Base-by-base conservation (phyloP, 345 rosid genomes). In the Pugionium cornutum region DNA sequence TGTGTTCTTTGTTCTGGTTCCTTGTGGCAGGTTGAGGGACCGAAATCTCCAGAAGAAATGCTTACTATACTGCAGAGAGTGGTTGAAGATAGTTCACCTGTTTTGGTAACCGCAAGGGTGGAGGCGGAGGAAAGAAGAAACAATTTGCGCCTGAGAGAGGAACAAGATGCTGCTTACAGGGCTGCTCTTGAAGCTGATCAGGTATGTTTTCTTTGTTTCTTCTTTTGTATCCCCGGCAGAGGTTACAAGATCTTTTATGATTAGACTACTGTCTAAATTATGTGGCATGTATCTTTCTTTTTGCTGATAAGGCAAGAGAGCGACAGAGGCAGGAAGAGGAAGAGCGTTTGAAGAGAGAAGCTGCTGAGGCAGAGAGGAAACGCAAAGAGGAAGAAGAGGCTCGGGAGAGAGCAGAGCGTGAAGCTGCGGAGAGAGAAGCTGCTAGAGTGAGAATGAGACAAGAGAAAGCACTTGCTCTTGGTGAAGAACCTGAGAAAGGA, bases 171-270 rank as follows among this genome's bases (percentile, higher is more conserved):
- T 58, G 99, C 98, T 56, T 95, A 84, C 76, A 84, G 86, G 75
- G 99, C 88, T 32, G 99, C 99, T 29, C 98, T 95, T 66, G 98
- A 91, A 87, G 99, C 96, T 29, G 99, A 95, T 81, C 99, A 87
- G 72, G 99, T 91, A 84, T 55, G 77, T 48, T 31, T 39, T 43
- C 25, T 53, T 9, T 46, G 40, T 9, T 40, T 40, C 44, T 40
- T 40, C n/a, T 30, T 54, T 11, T 26, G 50, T 18, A 25, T 10
- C n/a, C 33, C 56, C 2, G 5, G 4, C 9, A 0, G 33, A 29
- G 33, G 57, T 9, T 34, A 64, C 40, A 49, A 41, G 51, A 44
- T 40, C 26, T 42, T 26, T 33, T 61, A 3, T 33, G 8, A 47
- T 69, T 53, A 33, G 26, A 58, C 27, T 31, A 0, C n/a, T 47